Conservation (phyloP, 306 rosid species). For the Hylodesmum podocarpum region DNA sequence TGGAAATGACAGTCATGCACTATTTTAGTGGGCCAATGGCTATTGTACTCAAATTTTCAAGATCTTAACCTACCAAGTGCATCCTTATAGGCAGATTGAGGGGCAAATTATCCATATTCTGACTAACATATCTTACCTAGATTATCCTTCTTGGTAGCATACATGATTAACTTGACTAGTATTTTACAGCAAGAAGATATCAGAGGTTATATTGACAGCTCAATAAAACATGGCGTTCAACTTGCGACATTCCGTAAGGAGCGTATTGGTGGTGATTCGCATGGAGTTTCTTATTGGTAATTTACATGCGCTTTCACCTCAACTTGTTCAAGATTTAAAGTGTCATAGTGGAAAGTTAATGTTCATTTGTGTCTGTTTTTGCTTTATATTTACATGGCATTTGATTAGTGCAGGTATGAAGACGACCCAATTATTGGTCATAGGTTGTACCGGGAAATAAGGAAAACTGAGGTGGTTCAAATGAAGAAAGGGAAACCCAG, state of each 20-base stretch:
- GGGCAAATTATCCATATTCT: constrained; percentile 12
- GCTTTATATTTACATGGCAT: constrained; percentile 33
- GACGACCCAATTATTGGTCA: constrained; percentile 82
- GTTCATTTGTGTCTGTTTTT: not conserved
- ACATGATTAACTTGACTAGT: constrained; percentile 29
- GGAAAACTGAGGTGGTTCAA: constrained; percentile 80
- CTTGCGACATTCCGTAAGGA: constrained; percentile 90
- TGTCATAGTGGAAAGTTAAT: constrained; percentile 18
- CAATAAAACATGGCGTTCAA: constrained; percentile 79
- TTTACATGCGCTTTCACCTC: constrained; percentile 20
- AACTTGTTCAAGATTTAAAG: constrained; percentile 9
- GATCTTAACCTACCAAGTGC: not conserved
- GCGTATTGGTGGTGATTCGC: constrained; percentile 90
- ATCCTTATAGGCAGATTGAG: not conserved
- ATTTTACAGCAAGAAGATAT: constrained; percentile 94
- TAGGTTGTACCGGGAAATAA: constrained; percentile 79
- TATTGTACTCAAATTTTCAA: too few species aligned
- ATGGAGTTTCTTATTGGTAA: constrained; percentile 85
- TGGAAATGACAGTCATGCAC: not conserved
- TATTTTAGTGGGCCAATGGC: constrained; percentile 3
- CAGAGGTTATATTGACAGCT: constrained; percentile 79
- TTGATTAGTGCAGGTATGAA: constrained; percentile 71
- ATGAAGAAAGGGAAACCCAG: constrained; percentile 68
- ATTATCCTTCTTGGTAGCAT: constrained; percentile 7
- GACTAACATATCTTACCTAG: not conserved